Evolutionary conservation across 2,329 filamentous ascomycete genomes (phyloP).

Genomic region (Pseudocercospora cruenta): DNA sequence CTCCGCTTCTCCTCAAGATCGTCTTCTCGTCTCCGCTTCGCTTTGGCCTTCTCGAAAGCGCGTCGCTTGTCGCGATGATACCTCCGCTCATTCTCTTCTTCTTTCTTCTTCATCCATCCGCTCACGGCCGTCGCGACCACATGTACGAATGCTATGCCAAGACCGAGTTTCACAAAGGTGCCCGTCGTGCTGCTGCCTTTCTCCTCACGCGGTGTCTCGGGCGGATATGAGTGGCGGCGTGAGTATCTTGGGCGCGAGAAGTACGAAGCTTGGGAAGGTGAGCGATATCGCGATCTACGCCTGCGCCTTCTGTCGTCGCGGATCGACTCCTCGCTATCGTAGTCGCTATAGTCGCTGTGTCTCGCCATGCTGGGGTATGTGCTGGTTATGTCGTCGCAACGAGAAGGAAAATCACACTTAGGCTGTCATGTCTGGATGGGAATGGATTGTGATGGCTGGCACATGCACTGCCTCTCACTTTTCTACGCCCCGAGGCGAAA

Average conservation of each 20-base stretch:
- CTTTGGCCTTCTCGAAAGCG: conserved; percentile 23
- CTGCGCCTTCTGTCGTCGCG: conserved; percentile 12
- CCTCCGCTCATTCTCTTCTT: conserved; percentile 11
- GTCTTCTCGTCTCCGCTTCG: conserved; percentile 18
- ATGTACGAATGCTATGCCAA: conserved; percentile 17
- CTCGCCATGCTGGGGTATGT: conserved; percentile 10
- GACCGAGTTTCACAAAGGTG: conserved; percentile 18
- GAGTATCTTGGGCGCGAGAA: conserved; percentile 2
- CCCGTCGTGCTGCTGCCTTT: conserved; percentile 12
- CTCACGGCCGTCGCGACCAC: conserved; percentile 16
- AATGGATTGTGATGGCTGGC: background rate
- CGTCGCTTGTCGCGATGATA: conserved; percentile 17
- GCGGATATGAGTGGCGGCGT: conserved; percentile 16
- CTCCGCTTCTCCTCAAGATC: conserved; percentile 16
- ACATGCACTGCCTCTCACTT: background rate
- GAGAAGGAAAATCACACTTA: conserved; percentile 2
- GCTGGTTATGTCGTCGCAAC: background rate
- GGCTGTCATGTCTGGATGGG: conserved; percentile 6
- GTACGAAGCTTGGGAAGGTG: conserved; percentile 2
- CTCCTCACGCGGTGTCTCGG: conserved; percentile 8
- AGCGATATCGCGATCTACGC: conserved; percentile 10
- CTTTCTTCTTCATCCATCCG: conserved; percentile 17
- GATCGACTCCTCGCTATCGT: conserved; percentile 18
- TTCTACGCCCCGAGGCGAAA: background rate
- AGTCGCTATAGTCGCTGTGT: conserved; percentile 11